Percentiles rank a stretch among this genome's conserved stretches.
Evolutionary conservation across 2,329 filamentous ascomycete species (phyloP).

Genomic region (Cladorrhinum sp.): DNA sequence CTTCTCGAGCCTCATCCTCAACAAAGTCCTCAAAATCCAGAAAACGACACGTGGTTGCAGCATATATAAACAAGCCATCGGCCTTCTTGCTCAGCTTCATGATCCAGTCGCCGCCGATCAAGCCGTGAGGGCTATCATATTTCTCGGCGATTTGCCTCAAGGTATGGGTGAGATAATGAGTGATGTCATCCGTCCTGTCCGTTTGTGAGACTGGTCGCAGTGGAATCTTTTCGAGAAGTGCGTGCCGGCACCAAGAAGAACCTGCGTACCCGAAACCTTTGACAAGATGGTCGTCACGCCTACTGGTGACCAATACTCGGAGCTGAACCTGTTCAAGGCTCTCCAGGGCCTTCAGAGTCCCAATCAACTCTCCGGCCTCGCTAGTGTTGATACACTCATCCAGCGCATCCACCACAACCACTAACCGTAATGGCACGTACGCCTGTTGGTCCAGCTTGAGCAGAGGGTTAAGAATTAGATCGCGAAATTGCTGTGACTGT

Average conservation of each 20-base stretch:
- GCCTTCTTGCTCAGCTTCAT: background rate
- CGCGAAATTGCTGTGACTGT: background rate
- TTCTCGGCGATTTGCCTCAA: background rate
- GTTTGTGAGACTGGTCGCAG: too few relatives aligned
- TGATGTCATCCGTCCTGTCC: background rate
- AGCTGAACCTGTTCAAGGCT: background rate
- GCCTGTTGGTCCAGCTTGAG: background rate
- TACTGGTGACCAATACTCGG: background rate
- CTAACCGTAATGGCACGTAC: background rate
- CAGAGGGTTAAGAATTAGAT: background rate
- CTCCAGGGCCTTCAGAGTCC: background rate
- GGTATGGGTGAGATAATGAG: background rate
- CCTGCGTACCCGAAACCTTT: too few relatives aligned
- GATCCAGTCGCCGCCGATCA: background rate
- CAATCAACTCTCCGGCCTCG: background rate
- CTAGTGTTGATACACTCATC: background rate
- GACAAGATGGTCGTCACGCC: too few relatives aligned
- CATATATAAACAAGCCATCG: slow-evolving; percentile 1
- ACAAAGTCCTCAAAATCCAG: background rate
- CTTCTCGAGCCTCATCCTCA: background rate
- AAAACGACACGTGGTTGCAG: background rate
- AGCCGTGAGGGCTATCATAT: background rate
- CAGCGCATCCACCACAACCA: background rate
- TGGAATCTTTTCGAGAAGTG: too few relatives aligned
- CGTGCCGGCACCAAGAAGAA: too few relatives aligned